Percentiles rank a stretch among this genome's conserved stretches.
Conservation (phyloP, 2,329 filamentous ascomycete genomes). For the Cordyceps tenuipes region DNA sequence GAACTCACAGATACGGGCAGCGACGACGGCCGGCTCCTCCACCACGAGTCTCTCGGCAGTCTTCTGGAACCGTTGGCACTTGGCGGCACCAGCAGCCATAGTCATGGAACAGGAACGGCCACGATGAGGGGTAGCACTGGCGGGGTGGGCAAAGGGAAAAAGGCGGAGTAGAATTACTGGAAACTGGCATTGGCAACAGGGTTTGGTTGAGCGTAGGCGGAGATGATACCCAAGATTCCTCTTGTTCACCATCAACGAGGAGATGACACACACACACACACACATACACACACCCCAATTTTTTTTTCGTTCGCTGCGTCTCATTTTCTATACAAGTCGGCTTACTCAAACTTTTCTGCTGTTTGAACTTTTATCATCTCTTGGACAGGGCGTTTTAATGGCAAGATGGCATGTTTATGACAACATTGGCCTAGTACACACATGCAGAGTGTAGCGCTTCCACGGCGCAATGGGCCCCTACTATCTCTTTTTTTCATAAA, state of each 20-base stretch:
- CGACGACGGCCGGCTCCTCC: constrained; percentile 38
- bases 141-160: constrained; percentile 34
- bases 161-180: constrained; percentile 30
- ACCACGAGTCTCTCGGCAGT: constrained; percentile 18
- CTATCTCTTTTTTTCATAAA: not conserved
- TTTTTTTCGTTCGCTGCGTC: not conserved
- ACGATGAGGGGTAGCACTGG: constrained; percentile 27
- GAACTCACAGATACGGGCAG: constrained; percentile 58
- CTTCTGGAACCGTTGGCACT: constrained; percentile 25
- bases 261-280: not conserved
- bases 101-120: constrained; percentile 28
- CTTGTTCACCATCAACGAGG: not conserved
- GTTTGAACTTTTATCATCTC: not conserved
- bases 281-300: no score
- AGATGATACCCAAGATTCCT: constrained; percentile 7
- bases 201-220: not conserved
- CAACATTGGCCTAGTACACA: not conserved
- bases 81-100: constrained; percentile 29
- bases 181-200: not conserved
- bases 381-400: constrained; percentile 10
- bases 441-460: not conserved
- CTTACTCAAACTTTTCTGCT: not conserved
- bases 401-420: not conserved
- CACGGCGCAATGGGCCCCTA: not conserved
- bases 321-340: not conserved